These are phyloP conservation scores for Globisporangium orthogonon DNA, from an alignment of 352 stramenopile species.

Conservation along the genomic window DNA sequence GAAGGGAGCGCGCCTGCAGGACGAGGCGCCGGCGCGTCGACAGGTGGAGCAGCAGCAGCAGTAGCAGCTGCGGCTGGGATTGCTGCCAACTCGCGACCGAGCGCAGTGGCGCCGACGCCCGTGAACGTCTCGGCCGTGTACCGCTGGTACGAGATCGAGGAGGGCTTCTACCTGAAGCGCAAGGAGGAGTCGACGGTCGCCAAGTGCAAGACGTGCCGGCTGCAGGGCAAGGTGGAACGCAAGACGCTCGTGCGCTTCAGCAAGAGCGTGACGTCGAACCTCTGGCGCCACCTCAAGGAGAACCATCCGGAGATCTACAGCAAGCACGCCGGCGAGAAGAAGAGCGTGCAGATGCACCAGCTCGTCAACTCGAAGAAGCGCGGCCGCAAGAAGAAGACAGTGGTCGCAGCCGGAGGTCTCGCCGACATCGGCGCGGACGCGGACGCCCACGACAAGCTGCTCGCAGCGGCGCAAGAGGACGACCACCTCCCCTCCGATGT, in stretches of 20 bases:
- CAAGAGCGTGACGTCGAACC: conserved; percentile 81
- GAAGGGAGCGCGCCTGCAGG: not conserved
- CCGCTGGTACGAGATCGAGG: conserved; percentile 74
- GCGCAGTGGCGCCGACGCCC: too few relatives aligned
- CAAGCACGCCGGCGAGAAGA: conserved; percentile 69
- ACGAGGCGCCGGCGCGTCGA: conserved; percentile 1
- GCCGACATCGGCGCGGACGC: conserved; percentile 2
- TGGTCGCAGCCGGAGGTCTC: not conserved
- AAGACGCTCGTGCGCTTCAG: conserved; percentile 71
- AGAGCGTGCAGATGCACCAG: conserved; percentile 68
- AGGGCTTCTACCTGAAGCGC: conserved; percentile 47
- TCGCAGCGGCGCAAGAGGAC: conserved; percentile 11
- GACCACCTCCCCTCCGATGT: conserved; percentile 8
- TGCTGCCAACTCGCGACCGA: too few relatives aligned
- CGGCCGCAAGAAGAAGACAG: conserved; percentile 51
- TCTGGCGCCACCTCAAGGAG: conserved; percentile 77
- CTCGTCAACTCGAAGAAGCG: conserved; percentile 43
- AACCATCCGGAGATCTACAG: conserved; percentile 74
- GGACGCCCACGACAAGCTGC: conserved; percentile 14
- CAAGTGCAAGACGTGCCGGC: conserved; percentile 49
- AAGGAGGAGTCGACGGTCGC: conserved; percentile 70
- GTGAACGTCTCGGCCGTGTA: conserved; percentile 56
- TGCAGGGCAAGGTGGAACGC: conserved; percentile 55
- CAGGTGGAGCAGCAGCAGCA: too few relatives aligned
- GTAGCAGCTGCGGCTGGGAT: too few relatives aligned